These are phyloP conservation scores for Fusarium chuoi DNA, from an alignment of 2,329 filamentous ascomycete species.

Conservation along the genomic window DNA sequence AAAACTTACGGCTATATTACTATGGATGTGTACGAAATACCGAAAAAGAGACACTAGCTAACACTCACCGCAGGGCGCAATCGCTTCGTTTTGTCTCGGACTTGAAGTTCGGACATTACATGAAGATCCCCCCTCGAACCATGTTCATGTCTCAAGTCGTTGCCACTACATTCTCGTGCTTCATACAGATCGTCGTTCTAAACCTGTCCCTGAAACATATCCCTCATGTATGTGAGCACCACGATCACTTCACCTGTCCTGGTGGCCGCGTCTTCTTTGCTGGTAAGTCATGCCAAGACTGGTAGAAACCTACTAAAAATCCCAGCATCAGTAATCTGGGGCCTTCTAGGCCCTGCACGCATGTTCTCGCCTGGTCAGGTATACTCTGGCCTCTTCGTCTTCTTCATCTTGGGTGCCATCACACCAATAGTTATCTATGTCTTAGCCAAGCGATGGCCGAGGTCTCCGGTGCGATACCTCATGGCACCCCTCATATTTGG, in stretches of 20 bases:
- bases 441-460: slow-evolving; percentile 60
- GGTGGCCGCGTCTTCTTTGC: slow-evolving; percentile 73
- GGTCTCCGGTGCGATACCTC: slow-evolving; percentile 61
- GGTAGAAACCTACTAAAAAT: too few relatives aligned
- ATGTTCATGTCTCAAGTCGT: slow-evolving; percentile 75
- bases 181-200: slow-evolving; percentile 73
- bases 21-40: slow-evolving; percentile 37
- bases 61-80: slow-evolving; percentile 57
- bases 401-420: slow-evolving; percentile 67
- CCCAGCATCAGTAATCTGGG: slow-evolving; percentile 62
- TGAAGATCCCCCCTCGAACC: slow-evolving; percentile 74
- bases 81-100: slow-evolving; percentile 72
- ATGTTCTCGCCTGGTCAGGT: slow-evolving; percentile 72
- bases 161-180: slow-evolving; percentile 72
- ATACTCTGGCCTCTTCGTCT: slow-evolving; percentile 68
- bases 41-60: neutral
- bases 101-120: slow-evolving; percentile 78
- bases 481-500: slow-evolving; percentile 73
- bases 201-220: slow-evolving; percentile 72
- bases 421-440: slow-evolving; percentile 64
- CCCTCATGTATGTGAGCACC: slow-evolving; percentile 68
- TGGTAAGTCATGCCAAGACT: slow-evolving; percentile 49
- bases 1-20: slow-evolving; percentile 72
- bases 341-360: slow-evolving; percentile 70
- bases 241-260: slow-evolving; percentile 71